phyloP scores from a whole-genome alignment of 768 basidiomycete genomes.

The Clathrus columnatus region DNA sequence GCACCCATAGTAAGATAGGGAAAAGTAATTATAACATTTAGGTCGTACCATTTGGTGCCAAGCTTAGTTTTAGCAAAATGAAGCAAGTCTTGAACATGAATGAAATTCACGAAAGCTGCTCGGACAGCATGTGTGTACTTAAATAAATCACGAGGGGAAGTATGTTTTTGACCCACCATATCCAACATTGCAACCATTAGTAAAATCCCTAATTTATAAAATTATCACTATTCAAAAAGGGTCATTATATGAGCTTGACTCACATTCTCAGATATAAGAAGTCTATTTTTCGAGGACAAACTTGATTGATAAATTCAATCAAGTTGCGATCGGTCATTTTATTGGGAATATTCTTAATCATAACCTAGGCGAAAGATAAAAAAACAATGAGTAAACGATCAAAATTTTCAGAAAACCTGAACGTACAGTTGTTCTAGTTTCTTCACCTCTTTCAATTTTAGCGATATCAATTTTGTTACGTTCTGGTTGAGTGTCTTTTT shows the following conservation, averaged over 20 bases:
- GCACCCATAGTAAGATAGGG: background rate
- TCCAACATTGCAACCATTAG: conserved; percentile 24
- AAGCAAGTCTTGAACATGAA: conserved; percentile 66
- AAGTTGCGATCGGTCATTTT: conserved; percentile 77
- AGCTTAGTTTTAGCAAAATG: conserved; percentile 64
- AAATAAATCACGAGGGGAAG: background rate
- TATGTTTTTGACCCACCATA: conserved; percentile 14
- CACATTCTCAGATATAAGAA: conserved; percentile 87
- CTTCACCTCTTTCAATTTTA: conserved; percentile 66
- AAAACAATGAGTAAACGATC: background rate
- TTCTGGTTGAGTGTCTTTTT: conserved; percentile 1
- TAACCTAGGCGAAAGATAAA: conserved; percentile 36
- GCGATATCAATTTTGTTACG: conserved; percentile 56
- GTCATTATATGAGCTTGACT: conserved; percentile 32
- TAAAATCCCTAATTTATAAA: conserved; percentile 2
- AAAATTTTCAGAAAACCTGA: conserved; percentile 13
- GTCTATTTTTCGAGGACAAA: conserved; percentile 71
- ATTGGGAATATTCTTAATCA: conserved; percentile 91
- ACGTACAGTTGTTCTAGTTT: conserved; percentile 49
- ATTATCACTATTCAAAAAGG: background rate
- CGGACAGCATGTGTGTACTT: conserved; percentile 43
- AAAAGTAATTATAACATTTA: background rate
- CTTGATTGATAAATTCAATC: conserved; percentile 55
- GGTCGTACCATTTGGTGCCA: conserved; percentile 75
- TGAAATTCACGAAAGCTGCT: conserved; percentile 91